Evolutionary conservation across 768 basidiomycete species (phyloP).

Genomic region (Lanmaoa rubissima): DNA sequence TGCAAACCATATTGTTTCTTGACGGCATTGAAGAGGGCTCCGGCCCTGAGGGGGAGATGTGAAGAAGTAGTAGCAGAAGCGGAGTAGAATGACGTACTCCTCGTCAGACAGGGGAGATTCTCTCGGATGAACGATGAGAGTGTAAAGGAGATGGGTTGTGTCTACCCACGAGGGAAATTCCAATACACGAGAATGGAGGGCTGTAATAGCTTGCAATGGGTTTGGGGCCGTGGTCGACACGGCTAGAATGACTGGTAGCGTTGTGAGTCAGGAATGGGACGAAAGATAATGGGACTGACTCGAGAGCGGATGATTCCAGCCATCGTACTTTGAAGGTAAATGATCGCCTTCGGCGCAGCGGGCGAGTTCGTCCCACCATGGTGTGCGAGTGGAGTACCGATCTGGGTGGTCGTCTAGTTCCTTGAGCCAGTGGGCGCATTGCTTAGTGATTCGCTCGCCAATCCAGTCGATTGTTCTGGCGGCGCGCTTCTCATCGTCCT

Average conservation of each 20-base stretch:
- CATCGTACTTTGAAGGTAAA: conserved; percentile 67
- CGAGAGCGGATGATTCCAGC: conserved; percentile 86
- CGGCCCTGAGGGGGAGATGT: conserved; percentile 48
- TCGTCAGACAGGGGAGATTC: conserved; percentile 70
- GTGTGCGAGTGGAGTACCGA: conserved; percentile 47
- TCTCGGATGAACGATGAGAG: conserved; percentile 72
- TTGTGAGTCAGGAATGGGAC: conserved; percentile 11
- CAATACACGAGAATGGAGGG: conserved; percentile 62
- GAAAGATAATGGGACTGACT: conserved; percentile 44
- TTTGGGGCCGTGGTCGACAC: conserved; percentile 82
- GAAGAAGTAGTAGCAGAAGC: conserved; percentile 5
- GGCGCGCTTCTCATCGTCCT: conserved; percentile 78
- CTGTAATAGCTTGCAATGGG: conserved; percentile 74
- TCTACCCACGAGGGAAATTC: conserved; percentile 86
- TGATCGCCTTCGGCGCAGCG: conserved; percentile 76
- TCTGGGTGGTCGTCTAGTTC: conserved; percentile 52
- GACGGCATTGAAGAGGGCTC: conserved; percentile 78
- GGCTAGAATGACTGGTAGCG: conserved; percentile 64
- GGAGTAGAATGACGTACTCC: conserved; percentile 54
- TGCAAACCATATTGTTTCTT: conserved; percentile 86
- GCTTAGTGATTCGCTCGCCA: conserved; percentile 61
- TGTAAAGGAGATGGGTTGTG: conserved; percentile 64
- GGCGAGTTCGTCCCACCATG: conserved; percentile 87
- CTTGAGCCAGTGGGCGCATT: conserved; percentile 69
- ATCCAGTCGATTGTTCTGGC: conserved; percentile 87